Evolutionary conservation across 2,329 filamentous ascomycete species (phyloP).

Genomic region (Fusarium sp.): DNA sequence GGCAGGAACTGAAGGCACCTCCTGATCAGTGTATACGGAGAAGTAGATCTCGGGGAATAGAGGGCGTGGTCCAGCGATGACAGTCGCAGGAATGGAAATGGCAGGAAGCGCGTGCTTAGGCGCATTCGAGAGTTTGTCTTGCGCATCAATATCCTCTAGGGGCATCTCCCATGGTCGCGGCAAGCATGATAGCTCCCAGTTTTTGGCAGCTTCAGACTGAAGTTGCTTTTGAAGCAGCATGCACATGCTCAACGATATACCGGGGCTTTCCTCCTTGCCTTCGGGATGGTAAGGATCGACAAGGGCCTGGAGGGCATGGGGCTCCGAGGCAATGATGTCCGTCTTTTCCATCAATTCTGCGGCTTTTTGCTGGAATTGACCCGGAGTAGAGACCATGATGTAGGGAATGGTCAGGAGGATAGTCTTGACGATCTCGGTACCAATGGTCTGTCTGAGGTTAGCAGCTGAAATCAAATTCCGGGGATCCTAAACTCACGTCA

Average conservation of each 20-base stretch:
- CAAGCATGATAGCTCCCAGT: conserved; percentile 79
- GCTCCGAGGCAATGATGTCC: conserved; percentile 90
- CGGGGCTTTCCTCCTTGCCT: conserved; percentile 71
- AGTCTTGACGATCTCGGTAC: conserved; percentile 93
- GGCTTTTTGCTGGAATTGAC: conserved; percentile 78
- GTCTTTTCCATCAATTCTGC: conserved; percentile 89
- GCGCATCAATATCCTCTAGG: conserved; percentile 69
- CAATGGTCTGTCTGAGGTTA: conserved; percentile 65
- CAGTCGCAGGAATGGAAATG: conserved; percentile 79
- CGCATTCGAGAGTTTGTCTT: conserved; percentile 68
- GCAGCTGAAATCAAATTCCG: not conserved
- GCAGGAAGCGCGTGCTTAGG: conserved; percentile 83
- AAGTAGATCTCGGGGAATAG: conserved; percentile 95
- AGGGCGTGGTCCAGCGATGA: conserved; percentile 78
- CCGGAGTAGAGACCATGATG: conserved; percentile 79
- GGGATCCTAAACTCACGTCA: conserved; percentile 72
- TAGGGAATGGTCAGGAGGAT: conserved; percentile 96
- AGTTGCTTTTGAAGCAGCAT: conserved; percentile 88
- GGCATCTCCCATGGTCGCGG: conserved; percentile 77
- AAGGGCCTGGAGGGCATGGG: conserved; percentile 84
- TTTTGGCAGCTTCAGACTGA: conserved; percentile 77
- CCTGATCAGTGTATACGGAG: conserved; percentile 89
- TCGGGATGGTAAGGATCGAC: conserved; percentile 86
- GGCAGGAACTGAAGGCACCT: conserved; percentile 88
- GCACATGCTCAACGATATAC: conserved; percentile 76